Conservation (phyloP, 2,329 filamentous ascomycete species). For the Fusarium chaquense region DNA sequence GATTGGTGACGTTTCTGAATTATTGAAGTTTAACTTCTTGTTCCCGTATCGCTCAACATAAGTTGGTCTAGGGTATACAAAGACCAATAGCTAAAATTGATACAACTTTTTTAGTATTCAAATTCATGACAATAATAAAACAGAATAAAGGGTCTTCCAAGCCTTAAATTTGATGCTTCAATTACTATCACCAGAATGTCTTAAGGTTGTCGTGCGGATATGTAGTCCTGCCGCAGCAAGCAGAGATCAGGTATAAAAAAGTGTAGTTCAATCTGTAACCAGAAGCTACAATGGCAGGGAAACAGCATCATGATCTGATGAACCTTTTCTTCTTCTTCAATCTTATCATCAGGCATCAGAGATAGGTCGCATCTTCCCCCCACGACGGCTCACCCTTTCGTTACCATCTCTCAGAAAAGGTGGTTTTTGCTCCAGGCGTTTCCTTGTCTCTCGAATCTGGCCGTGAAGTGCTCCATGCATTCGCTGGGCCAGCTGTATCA, state of each 20-base stretch:
- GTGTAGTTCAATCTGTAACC: neutral
- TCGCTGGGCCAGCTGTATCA: neutral
- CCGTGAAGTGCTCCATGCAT: constrained; percentile 5
- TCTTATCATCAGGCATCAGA: neutral
- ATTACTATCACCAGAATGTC: neutral
- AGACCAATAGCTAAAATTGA: too few species aligned
- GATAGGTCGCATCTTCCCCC: too few species aligned
- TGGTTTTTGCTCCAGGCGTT: constrained; percentile 2
- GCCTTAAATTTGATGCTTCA: neutral
- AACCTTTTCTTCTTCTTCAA: neutral
- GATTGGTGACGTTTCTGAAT: neutral
- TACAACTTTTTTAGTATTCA: neutral
- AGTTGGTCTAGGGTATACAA: neutral
- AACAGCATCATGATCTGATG: neutral
- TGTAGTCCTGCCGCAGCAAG: neutral
- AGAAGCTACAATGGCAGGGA: neutral
- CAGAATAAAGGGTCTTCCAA: neutral
- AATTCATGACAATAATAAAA: neutral
- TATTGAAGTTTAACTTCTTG: neutral
- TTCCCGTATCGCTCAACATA: neutral
- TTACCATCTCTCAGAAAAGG: neutral
- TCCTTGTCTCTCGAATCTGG: constrained; percentile 14
- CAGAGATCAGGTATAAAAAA: neutral
- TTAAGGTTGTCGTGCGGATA: neutral
- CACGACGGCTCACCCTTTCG: constrained; percentile 4